Conservation (phyloP, 2,329 filamentous ascomycete species). For the Botrytis cinerea region DNA sequence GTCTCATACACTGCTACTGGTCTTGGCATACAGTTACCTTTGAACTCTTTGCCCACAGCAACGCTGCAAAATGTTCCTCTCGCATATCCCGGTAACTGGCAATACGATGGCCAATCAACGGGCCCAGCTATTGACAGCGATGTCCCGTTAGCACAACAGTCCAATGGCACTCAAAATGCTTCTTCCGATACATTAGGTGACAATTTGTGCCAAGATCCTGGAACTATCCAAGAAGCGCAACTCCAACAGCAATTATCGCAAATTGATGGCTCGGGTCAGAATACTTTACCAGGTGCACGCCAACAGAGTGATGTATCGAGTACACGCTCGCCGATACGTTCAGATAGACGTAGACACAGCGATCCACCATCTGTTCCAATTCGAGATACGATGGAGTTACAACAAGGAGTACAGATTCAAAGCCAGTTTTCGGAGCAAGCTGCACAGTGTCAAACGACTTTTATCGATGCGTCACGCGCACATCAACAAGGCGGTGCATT, state of each 20-base stretch:
- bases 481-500: background rate
- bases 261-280: background rate
- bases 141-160: background rate
- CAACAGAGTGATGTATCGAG: background rate
- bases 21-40: background rate
- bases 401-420: background rate
- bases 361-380: background rate
- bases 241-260: background rate
- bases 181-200: background rate
- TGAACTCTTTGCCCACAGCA: background rate
- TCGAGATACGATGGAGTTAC: background rate
- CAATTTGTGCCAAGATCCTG: background rate
- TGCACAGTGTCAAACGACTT: background rate
- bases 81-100: background rate
- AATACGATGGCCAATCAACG: background rate
- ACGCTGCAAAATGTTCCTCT: too few species aligned
- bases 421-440: background rate
- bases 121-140: background rate
- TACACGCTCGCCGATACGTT: background rate
- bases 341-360: background rate
- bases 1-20: background rate
- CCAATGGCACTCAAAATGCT: background rate
- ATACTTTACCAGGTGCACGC: background rate
- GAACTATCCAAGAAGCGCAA: background rate
- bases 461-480: background rate